A percentile compares a stretch with the other conserved stretches of the same genome.
Evolutionary conservation across 2,329 filamentous ascomycete species (phyloP).

Genomic region (Pseudogymnoascus sp.): DNA sequence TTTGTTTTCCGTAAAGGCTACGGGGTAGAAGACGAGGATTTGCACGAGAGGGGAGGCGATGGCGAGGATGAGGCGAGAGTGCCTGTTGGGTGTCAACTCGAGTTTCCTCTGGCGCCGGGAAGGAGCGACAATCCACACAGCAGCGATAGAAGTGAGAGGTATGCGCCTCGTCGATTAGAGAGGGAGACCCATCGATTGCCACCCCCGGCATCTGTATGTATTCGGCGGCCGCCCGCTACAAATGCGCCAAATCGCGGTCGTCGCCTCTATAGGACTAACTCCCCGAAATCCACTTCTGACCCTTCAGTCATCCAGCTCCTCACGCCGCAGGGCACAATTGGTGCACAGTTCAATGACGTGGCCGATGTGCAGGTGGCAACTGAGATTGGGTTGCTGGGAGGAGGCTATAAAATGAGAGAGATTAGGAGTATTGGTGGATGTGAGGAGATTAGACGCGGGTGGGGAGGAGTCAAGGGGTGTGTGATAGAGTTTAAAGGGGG

Average conservation of each 20-base stretch:
- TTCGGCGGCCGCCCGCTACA: background rate
- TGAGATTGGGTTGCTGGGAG: background rate
- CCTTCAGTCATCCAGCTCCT: background rate
- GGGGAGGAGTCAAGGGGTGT: background rate
- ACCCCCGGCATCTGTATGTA: background rate
- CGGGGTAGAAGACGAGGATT: background rate
- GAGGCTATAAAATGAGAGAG: background rate
- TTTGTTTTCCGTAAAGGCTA: background rate
- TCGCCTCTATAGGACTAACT: background rate
- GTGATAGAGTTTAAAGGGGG: background rate
- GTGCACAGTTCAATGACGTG: background rate
- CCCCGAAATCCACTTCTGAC: background rate
- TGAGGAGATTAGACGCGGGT: background rate
- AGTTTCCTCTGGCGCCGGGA: background rate
- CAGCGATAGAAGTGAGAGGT: background rate
- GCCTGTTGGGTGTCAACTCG: background rate
- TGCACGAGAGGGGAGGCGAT: background rate
- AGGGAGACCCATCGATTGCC: background rate
- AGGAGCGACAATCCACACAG: too few relatives aligned
- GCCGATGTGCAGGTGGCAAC: background rate
- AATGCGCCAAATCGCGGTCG: background rate
- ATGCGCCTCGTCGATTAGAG: background rate
- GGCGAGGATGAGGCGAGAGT: background rate
- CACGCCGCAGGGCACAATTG: background rate
- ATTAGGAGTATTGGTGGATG: background rate